phyloP scores from a whole-genome alignment of 306 rosid genomes.

The Acacia crassicarpa region DNA sequence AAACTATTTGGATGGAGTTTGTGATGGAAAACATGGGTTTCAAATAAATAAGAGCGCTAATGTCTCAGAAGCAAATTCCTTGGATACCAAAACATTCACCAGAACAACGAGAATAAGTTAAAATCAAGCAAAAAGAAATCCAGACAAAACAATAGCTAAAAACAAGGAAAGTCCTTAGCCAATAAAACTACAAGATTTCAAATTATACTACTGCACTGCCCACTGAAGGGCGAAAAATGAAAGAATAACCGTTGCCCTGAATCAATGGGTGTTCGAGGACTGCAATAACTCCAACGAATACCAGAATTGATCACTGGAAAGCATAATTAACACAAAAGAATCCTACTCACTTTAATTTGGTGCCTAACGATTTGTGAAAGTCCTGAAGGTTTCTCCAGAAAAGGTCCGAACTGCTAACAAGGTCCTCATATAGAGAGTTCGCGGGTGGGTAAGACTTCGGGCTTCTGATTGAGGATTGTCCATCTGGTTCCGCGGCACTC shows the following conservation, averaged over 20 bases:
- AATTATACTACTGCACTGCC: neutral
- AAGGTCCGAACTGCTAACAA: slow-evolving; percentile 54
- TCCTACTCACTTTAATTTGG: slow-evolving; percentile 53
- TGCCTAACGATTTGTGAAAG: slow-evolving; percentile 57
- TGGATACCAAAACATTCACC: neutral
- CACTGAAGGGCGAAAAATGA: neutral
- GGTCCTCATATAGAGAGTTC: slow-evolving; percentile 53
- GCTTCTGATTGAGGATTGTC: slow-evolving; percentile 19
- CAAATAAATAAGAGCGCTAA: neutral
- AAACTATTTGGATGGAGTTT: neutral
- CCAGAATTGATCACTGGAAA: neutral
- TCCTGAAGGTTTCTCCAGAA: slow-evolving; percentile 62
- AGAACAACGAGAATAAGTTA: neutral
- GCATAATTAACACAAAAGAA: neutral
- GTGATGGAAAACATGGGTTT: neutral
- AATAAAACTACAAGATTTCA: neutral
- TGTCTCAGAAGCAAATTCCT: neutral
- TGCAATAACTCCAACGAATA: neutral
- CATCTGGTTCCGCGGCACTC: slow-evolving; percentile 24
- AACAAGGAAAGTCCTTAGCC: neutral
- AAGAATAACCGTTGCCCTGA: neutral
- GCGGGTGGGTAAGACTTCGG: slow-evolving; percentile 54
- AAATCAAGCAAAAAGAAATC: neutral
- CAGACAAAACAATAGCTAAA: neutral
- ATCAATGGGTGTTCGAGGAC: neutral